Evolutionary conservation across 2,329 filamentous ascomycete species (phyloP).

Genomic region (Byssoonygena ceratinophila): DNA sequence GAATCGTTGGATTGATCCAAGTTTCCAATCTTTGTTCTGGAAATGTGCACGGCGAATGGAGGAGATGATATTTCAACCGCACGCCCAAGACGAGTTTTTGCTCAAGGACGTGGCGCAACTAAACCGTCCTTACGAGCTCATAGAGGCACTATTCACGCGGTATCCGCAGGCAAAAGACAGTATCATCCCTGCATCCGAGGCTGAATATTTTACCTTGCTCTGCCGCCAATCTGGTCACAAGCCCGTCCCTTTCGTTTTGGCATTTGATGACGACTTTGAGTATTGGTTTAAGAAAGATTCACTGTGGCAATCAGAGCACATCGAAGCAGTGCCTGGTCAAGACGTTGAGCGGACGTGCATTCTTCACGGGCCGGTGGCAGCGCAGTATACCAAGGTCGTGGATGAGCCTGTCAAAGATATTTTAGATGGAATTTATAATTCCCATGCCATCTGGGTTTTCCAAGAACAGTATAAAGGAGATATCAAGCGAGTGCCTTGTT

Average conservation of each 20-base stretch:
- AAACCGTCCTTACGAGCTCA: constrained; percentile 62
- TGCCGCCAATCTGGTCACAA: constrained; percentile 90
- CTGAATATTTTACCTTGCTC: constrained; percentile 88
- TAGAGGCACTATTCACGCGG: constrained; percentile 60
- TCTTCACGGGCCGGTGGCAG: constrained; percentile 85
- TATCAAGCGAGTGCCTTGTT: constrained; percentile 59
- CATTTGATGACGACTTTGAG: constrained; percentile 94
- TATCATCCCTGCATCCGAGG: constrained; percentile 95
- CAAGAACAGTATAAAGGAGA: constrained; percentile 70
- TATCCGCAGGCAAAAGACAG: constrained; percentile 83
- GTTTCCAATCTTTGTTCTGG: constrained; percentile 69
- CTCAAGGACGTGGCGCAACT: constrained; percentile 90
- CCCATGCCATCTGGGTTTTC: constrained; percentile 70
- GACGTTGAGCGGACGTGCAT: constrained; percentile 95
- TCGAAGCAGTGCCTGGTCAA: constrained; percentile 88
- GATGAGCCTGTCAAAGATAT: constrained; percentile 95
- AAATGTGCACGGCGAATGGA: constrained; percentile 95
- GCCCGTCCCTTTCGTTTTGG: constrained; percentile 88
- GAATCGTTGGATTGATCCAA: constrained; percentile 79
- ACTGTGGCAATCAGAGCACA: constrained; percentile 95
- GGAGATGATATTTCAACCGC: constrained; percentile 65
- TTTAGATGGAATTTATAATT: constrained; percentile 76
- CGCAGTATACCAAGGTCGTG: constrained; percentile 74
- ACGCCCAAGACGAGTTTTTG: constrained; percentile 59
- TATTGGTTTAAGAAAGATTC: constrained; percentile 99